Base-by-base conservation (phyloP, 2,329 filamentous ascomycete genomes). In the Emydomyces testavorans region DNA sequence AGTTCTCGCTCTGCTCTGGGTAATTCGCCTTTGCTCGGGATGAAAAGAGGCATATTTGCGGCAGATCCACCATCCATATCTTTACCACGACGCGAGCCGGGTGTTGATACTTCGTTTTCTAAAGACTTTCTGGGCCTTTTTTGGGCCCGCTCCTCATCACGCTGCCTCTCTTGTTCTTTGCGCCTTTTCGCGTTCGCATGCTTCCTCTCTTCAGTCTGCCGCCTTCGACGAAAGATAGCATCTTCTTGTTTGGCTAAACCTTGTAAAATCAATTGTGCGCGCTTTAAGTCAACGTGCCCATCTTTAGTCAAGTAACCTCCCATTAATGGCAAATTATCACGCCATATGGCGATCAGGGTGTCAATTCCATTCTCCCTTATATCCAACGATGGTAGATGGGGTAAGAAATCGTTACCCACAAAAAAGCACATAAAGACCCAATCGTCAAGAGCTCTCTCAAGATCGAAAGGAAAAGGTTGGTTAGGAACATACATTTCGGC, bases 381-480 rank as follows among this genome's bases (percentile, higher is more conserved):
- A 65, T 96, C 92, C 50, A 98, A 75, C 59, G 90, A 94, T n/a
- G 92, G 92, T 50, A 98, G 73, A 73, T 98, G 92, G 43, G 92
- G 92, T 56, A 98, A 71, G 70, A 98, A 98, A 71, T 98, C 93
- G 66, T 98, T 98, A 56, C 90, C 90, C 49, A 96, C 90, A 63
- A 96, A 96, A 70, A 93, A 96, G 69, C 90, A 96, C 80, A 96
- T 92, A 65, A 96, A 96, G 11, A 96, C 87, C 92, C 90, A 96
- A 63, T 96, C 90, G 65, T 96, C 92, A 50, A 96, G 78, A 21
- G 89, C 89, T 55, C 92, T 81, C 67, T 98, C 92, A 37, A 98
- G 74, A 62, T 98, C 88, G 66, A 94, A 96, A 47, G 79, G 78
- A 67, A 96, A 96, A 1, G 82, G 82, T 55, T 94, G 78, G 48